These are phyloP conservation scores for Apiospora saccharicola DNA, from an alignment of 2,329 filamentous ascomycete genomes.

Conservation along the genomic window DNA sequence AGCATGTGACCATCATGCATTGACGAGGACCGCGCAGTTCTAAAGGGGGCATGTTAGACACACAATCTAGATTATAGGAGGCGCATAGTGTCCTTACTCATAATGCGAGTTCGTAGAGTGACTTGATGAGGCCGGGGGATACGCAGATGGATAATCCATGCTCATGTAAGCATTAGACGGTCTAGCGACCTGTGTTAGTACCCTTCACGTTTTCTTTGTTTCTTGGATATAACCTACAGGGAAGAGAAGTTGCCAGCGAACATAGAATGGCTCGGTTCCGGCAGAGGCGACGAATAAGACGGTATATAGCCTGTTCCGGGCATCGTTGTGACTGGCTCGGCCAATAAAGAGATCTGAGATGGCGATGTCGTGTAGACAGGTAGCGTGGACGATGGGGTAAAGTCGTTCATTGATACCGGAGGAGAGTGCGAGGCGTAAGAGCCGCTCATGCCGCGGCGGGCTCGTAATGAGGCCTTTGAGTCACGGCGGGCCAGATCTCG, in stretches of 20 bases:
- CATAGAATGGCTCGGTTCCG: slow-evolving; percentile 48
- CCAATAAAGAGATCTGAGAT: slow-evolving; percentile 57
- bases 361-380: slow-evolving; percentile 61
- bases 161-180: slow-evolving; percentile 51
- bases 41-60: slow-evolving; percentile 29
- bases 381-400: slow-evolving; percentile 50
- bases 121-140: slow-evolving; percentile 38
- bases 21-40: slow-evolving; percentile 48
- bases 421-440: slow-evolving; percentile 49
- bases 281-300: slow-evolving; percentile 57
- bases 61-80: neutral
- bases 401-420: slow-evolving; percentile 52
- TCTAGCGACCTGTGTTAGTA: slow-evolving; percentile 27
- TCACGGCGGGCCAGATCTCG: slow-evolving; percentile 66
- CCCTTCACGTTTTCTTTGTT: neutral
- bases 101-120: slow-evolving; percentile 48
- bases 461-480: slow-evolving; percentile 60
- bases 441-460: slow-evolving; percentile 59
- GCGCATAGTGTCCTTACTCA: slow-evolving; percentile 42
- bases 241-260: slow-evolving; percentile 41
- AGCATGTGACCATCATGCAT: slow-evolving; percentile 52
- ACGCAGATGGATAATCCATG: slow-evolving; percentile 52
- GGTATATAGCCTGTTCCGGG: slow-evolving; percentile 54
- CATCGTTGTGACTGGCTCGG: slow-evolving; percentile 56
- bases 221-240: slow-evolving; percentile 31